Conservation (phyloP, 495 filamentous ascomycete genomes). For the Pyronema domesticum region DNA sequence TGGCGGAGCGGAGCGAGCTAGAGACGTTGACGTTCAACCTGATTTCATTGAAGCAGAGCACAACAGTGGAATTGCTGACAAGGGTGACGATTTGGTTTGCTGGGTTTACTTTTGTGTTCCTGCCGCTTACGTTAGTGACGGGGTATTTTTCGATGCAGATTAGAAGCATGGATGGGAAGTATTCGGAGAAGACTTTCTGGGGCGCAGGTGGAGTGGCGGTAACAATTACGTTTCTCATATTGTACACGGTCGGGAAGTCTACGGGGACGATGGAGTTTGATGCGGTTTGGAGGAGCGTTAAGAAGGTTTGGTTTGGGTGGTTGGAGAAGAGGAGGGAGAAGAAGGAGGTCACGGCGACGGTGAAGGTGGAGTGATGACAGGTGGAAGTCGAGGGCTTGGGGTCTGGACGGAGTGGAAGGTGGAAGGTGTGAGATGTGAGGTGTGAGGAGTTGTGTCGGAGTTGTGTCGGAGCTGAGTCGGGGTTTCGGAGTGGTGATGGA, state of each 20-base stretch:
- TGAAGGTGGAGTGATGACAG: neutral
- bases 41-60: slow-evolving; percentile 66
- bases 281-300: slow-evolving; percentile 14
- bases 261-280: slow-evolving; percentile 20
- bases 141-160: slow-evolving; percentile 69
- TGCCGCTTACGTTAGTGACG: slow-evolving; percentile 69
- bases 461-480: no score
- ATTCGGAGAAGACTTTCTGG: slow-evolving; percentile 53
- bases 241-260: slow-evolving; percentile 30
- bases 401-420: no score
- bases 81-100: slow-evolving; percentile 66
- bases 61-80: slow-evolving; percentile 59
- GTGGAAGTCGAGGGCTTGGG: no score
- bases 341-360: neutral
- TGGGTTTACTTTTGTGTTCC: slow-evolving; percentile 67
- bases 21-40: slow-evolving; percentile 64
- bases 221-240: slow-evolving; percentile 38
- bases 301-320: slow-evolving; percentile 15
- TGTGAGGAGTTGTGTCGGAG: no score
- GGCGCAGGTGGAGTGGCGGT: slow-evolving; percentile 50
- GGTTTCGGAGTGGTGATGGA: no score
- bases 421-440: no score
- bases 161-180: slow-evolving; percentile 37
- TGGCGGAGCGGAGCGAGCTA: slow-evolving; percentile 60
- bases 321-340: slow-evolving; percentile 5